Conservation (phyloP, 345 rosid species). For the Eucalyptus sp. region DNA sequence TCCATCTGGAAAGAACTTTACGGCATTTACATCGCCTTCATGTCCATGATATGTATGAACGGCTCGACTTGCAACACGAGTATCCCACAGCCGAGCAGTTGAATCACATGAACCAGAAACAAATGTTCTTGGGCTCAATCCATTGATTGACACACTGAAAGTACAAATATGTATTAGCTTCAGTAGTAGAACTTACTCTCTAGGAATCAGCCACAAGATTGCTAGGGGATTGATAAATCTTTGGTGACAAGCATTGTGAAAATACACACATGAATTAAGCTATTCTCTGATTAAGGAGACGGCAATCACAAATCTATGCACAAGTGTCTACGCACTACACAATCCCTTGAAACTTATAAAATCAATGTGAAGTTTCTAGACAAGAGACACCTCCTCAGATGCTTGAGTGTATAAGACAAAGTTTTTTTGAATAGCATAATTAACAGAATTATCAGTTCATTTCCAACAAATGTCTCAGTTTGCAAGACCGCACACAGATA, state of each 20-base stretch:
- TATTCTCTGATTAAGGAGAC: neutral
- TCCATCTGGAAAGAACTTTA: slow-evolving; percentile 96
- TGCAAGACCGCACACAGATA: neutral
- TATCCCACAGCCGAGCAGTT: slow-evolving; percentile 91
- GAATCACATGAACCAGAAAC: slow-evolving; percentile 93
- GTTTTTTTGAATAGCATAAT: neutral
- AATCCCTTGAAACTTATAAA: neutral
- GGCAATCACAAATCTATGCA: neutral
- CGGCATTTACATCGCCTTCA: slow-evolving; percentile 79
- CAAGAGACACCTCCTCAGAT: neutral
- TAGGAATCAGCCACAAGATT: neutral
- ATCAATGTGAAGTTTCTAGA: neutral
- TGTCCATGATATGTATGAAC: slow-evolving; percentile 87
- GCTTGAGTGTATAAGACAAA: neutral
- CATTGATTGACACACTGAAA: slow-evolving; percentile 73
- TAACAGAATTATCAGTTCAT: neutral
- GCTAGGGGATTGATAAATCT: neutral
- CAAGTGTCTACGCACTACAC: neutral
- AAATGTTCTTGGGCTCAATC: slow-evolving; percentile 60
- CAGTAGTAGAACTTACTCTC: neutral
- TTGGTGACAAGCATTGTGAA: neutral
- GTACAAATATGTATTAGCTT: neutral
- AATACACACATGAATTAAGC: neutral
- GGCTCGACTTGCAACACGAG: slow-evolving; percentile 98
- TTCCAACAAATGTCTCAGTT: neutral